Evolutionary conservation across 441 rosid species (phyloP).

Genomic region (Sinapis alba): DNA sequence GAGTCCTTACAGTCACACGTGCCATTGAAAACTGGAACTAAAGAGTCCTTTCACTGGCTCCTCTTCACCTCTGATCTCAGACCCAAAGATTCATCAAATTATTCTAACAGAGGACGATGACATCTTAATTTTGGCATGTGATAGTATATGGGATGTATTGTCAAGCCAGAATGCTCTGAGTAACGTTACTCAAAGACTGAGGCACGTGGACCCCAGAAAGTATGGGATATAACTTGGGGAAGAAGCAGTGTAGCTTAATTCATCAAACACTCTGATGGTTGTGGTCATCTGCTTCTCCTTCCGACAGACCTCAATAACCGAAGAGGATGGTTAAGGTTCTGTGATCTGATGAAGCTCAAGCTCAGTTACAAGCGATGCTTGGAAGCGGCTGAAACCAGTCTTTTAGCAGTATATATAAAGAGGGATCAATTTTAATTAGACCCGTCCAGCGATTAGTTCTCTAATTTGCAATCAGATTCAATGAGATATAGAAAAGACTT

Average conservation of each 20-base stretch:
- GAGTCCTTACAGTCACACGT: constrained; percentile 30
- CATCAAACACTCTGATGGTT: constrained; percentile 71
- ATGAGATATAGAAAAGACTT: constrained; percentile 15
- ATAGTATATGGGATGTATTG: constrained; percentile 85
- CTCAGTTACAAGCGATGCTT: constrained; percentile 60
- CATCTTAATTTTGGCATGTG: constrained; percentile 79
- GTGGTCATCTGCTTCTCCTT: constrained; percentile 67
- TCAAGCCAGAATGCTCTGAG: constrained; percentile 83
- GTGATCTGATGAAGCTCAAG: constrained; percentile 63
- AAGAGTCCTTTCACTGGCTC: constrained; percentile 43
- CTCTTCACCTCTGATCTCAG: constrained; percentile 66
- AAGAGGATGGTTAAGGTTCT: constrained; percentile 52
- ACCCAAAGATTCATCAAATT: constrained; percentile 66
- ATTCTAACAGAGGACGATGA: constrained; percentile 72
- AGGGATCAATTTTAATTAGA: constrained; percentile 9
- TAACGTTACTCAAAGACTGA: constrained; percentile 76
- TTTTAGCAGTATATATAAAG: constrained; percentile 17
- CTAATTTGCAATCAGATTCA: constrained; percentile 23
- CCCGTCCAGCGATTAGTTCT: constrained; percentile 16
- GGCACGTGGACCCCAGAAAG: constrained; percentile 68
- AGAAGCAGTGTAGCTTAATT: constrained; percentile 79
- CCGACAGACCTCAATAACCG: constrained; percentile 59
- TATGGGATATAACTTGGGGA: constrained; percentile 71
- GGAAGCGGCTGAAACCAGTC: constrained; percentile 59
- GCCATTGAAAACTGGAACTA: constrained; percentile 41